Evolutionary conservation across 2,329 filamentous ascomycete genomes (phyloP), one percentile per base, ranked within the genome.

Genomic region (Aspergillus hortae): DNA sequence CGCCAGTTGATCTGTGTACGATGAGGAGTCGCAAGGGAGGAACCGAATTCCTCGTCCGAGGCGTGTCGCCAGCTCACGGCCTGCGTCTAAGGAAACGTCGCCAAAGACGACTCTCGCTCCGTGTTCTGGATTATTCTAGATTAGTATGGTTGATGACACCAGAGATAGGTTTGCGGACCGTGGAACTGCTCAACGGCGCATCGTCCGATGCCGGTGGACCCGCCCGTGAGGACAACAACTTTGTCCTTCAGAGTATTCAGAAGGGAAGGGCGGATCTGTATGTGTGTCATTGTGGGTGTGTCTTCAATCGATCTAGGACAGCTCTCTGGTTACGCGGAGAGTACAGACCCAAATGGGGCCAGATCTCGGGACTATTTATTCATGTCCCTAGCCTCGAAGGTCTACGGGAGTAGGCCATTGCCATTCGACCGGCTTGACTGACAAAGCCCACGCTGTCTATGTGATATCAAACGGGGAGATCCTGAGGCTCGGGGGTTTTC

Each of bases 181-280:
- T 47, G 32, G 32, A 61, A 56, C 15, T 61, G 60, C 25, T 55
- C 50, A 10, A 59, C 52, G 12, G 58, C 54, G 30, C 55, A 56
- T 17, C 59, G 57, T 6, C 63, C 63, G 14, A 65, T 56, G 3
- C 63, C 63, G 17, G 58, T 76, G 4, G 74, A 74, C 32, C 74
- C 74, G 54, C 75, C 74, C 3, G 74, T 77, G 14, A 77, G 67
- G 54, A 77, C 70, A 47, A 77, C 69, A n/a, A 75, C 61, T 64
- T 75, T 76, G 66, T 66, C 71, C 63, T 54, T 50, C 27, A 65
- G 51, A 6, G 49, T 44, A 25, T 48, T 12, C 9, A 60, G 64
- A 10, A 61, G 32, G 3, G 53, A 46, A 19, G 49, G 41, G 17
- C 60, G 47, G 14, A 60, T 46, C 4, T 47, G 46, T 36, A 61